Evolutionary conservation across 495 filamentous ascomycete genomes (phyloP).

Genomic region (Trichoderma reesei): DNA sequence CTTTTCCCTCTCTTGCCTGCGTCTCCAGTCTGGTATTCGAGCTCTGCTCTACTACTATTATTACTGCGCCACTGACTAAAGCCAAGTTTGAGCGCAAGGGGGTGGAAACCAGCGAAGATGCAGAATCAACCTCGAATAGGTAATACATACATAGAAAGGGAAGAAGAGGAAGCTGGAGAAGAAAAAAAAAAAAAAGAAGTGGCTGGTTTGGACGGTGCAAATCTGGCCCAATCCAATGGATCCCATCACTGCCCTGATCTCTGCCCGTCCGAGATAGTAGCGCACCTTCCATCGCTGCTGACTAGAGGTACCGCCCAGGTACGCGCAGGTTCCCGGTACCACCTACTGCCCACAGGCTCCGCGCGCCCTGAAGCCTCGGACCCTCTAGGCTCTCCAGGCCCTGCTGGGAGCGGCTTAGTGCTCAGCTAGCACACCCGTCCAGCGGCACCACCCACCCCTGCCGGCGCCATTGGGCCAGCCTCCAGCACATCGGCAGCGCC

Average conservation of each 20-base stretch:
- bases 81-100: background rate
- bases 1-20: background rate
- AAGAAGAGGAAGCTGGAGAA: background rate
- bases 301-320: background rate
- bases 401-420: background rate
- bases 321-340: no score
- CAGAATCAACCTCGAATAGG: background rate
- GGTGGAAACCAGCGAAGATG: background rate
- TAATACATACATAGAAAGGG: background rate
- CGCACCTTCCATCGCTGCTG: no score
- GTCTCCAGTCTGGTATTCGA: background rate
- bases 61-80: background rate
- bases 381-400: no score
- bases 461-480: constrained; percentile 6
- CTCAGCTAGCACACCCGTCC: constrained; percentile 4
- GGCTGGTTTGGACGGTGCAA: background rate
- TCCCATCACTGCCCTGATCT: no score
- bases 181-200: background rate
- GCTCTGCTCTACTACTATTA: background rate
- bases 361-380: no score
- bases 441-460: constrained; percentile 6
- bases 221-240: no score
- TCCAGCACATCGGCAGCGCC: constrained; percentile 10
- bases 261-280: no score
- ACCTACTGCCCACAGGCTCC: no score